Conservation (phyloP, 2,329 filamentous ascomycete genomes). For the Bimuria novae-zelandiae region DNA sequence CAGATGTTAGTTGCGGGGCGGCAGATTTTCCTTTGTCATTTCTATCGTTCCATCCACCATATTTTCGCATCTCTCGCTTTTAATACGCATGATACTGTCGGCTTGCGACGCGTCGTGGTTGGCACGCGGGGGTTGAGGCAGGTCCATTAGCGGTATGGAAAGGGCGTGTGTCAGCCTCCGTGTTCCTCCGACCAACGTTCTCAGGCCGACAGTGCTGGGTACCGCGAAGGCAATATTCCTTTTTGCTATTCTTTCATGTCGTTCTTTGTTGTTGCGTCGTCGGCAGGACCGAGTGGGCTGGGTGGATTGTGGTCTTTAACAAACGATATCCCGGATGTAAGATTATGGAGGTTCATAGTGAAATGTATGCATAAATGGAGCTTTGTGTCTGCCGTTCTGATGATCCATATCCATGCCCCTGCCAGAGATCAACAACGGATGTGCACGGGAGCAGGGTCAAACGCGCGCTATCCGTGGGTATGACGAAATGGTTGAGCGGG, state of each 20-base stretch:
- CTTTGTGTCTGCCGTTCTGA: background rate
- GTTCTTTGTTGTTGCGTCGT: conserved; percentile 9
- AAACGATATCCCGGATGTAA: conserved; percentile 8
- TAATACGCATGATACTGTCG: conserved; percentile 32
- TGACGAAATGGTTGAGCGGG: conserved; percentile 1
- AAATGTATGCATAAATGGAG: conserved; percentile 1
- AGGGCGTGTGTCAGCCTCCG: too few relatives aligned
- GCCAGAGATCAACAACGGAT: background rate
- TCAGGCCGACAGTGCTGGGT: conserved; percentile 21
- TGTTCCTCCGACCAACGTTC: too few relatives aligned
- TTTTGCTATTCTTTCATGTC: background rate
- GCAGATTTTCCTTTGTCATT: conserved; percentile 13
- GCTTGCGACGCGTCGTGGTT: too few relatives aligned
- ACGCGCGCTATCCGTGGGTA: background rate
- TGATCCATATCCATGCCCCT: background rate
- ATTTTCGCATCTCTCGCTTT: conserved; percentile 27
- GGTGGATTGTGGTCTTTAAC: conserved; percentile 1
- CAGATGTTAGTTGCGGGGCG: background rate
- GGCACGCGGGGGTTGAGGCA: too few relatives aligned
- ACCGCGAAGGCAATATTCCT: conserved; percentile 16
- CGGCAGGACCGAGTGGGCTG: conserved; percentile 27
- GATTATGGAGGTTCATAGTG: background rate
- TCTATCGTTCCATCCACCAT: conserved; percentile 10
- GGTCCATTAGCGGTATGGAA: too few relatives aligned
- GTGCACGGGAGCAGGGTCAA: background rate